phyloP scores from a whole-genome alignment of 1,284 basidiomycete genomes.

The Sparassis latifolia region DNA sequence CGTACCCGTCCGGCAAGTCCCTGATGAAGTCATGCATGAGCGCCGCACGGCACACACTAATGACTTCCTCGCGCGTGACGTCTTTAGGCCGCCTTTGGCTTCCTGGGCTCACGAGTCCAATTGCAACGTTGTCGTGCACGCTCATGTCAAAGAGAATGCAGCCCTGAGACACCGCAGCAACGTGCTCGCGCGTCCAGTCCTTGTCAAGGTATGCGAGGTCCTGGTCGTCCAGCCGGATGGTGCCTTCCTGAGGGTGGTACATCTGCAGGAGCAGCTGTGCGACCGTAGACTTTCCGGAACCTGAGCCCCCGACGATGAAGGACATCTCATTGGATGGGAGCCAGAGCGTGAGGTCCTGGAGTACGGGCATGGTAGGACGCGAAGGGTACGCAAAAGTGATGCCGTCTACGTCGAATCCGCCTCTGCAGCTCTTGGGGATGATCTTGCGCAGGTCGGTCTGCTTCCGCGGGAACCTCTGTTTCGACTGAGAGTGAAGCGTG shows the following conservation, averaged over 20 bases:
- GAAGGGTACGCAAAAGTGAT: constrained; percentile 88
- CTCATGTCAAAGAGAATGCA: constrained; percentile 77
- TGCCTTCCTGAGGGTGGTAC: constrained; percentile 60
- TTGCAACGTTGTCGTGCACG: constrained; percentile 86
- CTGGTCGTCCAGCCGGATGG: constrained; percentile 79
- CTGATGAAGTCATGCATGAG: constrained; percentile 85
- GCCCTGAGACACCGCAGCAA: constrained; percentile 77
- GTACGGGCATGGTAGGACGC: constrained; percentile 55
- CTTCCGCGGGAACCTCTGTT: constrained; percentile 1
- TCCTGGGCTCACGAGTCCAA: constrained; percentile 60
- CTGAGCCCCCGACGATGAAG: constrained; percentile 89
- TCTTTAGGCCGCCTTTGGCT: constrained; percentile 32
- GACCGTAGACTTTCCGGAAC: constrained; percentile 91
- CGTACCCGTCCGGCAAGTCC: constrained; percentile 83
- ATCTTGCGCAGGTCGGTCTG: constrained; percentile 46
- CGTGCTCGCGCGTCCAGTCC: constrained; percentile 64
- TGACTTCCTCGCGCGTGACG: constrained; percentile 66
- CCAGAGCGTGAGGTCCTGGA: constrained; percentile 64
- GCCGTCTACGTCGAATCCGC: constrained; percentile 74
- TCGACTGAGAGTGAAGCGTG: constrained; percentile 11
- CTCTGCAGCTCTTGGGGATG: constrained; percentile 50
- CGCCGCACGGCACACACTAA: constrained; percentile 78
- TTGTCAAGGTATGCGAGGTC: constrained; percentile 72
- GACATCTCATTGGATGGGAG: constrained; percentile 85
- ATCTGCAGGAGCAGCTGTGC: constrained; percentile 78